Percentiles rank a stretch among this genome's conserved stretches.
Conservation (phyloP, 176 grass and related monocot genomes). For the Oryza punctata region DNA sequence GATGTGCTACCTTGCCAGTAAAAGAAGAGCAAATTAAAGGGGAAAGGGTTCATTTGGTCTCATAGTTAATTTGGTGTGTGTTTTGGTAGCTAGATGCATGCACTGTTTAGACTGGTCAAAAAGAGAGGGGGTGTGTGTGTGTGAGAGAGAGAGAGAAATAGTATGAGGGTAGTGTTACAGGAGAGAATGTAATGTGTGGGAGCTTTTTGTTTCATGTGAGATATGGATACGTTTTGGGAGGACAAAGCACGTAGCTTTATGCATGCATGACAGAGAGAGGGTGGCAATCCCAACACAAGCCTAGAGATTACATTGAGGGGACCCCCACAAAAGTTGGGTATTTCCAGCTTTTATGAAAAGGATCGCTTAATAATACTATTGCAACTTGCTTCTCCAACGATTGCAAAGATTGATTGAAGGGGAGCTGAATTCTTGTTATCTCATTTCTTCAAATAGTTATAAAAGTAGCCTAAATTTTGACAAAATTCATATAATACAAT, state of each 20-base stretch:
- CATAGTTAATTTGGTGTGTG: not conserved
- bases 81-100: not conserved
- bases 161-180: constrained; percentile 33
- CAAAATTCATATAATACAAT: too few species aligned
- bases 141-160: not conserved
- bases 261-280: constrained; percentile 32
- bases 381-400: not conserved
- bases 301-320: constrained; percentile 37
- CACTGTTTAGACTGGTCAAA: constrained; percentile 54
- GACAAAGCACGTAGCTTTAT: constrained; percentile 41
- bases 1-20: constrained; percentile 21
- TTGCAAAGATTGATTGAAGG: too few species aligned
- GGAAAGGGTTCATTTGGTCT: constrained; percentile 34
- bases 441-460: too few species aligned
- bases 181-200: constrained; percentile 20
- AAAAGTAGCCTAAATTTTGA: too few species aligned
- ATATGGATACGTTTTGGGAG: constrained; percentile 17
- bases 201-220: constrained; percentile 60
- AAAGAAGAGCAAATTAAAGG: constrained; percentile 1
- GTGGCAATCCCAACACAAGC: constrained; percentile 47
- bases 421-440: too few species aligned
- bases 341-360: constrained; percentile 49
- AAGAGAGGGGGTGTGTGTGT: too few species aligned
- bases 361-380: not conserved
- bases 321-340: not conserved